Evolutionary conservation across 2,329 filamentous ascomycete genomes (phyloP).

Genomic region (Talaromyces rugulosus): DNA sequence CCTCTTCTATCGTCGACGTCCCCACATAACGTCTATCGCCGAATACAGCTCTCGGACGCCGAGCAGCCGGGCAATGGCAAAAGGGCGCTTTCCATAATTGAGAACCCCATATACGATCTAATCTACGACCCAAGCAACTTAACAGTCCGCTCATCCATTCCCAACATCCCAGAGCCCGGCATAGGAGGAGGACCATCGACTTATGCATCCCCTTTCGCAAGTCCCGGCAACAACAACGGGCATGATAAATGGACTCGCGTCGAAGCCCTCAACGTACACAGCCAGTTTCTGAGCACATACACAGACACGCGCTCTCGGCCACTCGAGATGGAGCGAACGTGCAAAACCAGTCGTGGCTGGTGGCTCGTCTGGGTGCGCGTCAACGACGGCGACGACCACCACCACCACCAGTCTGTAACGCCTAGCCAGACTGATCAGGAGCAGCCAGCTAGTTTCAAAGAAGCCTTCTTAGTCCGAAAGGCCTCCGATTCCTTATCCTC

Average conservation of each 20-base stretch:
- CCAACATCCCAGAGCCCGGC: slow-evolving; percentile 58
- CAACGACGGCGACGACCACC: slow-evolving; percentile 19
- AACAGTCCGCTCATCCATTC: slow-evolving; percentile 58
- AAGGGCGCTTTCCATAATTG: slow-evolving; percentile 25
- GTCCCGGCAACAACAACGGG: slow-evolving; percentile 4
- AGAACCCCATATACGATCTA: slow-evolving; percentile 54
- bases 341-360: slow-evolving; percentile 62
- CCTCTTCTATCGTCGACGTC: slow-evolving; percentile 45
- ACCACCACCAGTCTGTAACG: neutral
- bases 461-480: slow-evolving; percentile 45
- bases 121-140: slow-evolving; percentile 57
- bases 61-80: slow-evolving; percentile 28
- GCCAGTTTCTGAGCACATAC: slow-evolving; percentile 55
- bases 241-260: slow-evolving; percentile 47
- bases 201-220: neutral
- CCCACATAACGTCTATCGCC: slow-evolving; percentile 35
- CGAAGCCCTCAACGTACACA: slow-evolving; percentile 60
- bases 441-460: slow-evolving; percentile 20
- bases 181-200: slow-evolving; percentile 10
- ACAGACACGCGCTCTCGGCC: slow-evolving; percentile 44
- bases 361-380: slow-evolving; percentile 64
- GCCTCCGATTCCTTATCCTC: slow-evolving; percentile 35
- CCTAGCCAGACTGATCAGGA: slow-evolving; percentile 1
- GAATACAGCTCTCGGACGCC: slow-evolving; percentile 31
- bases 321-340: slow-evolving; percentile 55